phyloP scores from a whole-genome alignment of 148 eudicot species.

The Euryodendron excelsum region DNA sequence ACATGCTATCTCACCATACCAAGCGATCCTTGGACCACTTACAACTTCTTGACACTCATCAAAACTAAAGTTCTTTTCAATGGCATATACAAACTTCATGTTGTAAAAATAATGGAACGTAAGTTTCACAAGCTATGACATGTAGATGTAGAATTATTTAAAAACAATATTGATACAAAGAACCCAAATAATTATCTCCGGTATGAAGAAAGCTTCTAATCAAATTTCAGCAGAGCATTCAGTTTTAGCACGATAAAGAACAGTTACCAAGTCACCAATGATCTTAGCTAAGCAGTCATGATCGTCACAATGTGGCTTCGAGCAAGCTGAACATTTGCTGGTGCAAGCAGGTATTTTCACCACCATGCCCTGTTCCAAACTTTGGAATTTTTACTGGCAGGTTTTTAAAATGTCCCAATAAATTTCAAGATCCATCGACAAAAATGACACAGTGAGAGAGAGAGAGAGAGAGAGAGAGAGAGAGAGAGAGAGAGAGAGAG shows the following conservation, averaged over 20 bases:
- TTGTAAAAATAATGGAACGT: background rate
- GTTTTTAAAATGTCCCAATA: background rate
- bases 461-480: background rate
- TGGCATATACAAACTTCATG: background rate
- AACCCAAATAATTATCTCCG: background rate
- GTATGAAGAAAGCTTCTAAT: background rate
- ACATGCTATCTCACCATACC: background rate
- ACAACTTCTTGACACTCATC: background rate
- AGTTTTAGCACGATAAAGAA: conserved; percentile 11
- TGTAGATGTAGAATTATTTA: background rate
- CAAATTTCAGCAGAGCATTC: background rate
- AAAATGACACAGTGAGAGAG: background rate
- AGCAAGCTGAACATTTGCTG: conserved; percentile 10
- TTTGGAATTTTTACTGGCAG: background rate
- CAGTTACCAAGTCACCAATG: conserved; percentile 50
- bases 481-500: background rate
- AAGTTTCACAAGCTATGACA: background rate
- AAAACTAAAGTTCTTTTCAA: background rate
- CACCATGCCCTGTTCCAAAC: conserved; percentile 25
- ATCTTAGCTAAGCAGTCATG: conserved; percentile 43
- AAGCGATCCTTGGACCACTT: background rate
- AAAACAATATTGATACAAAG: background rate
- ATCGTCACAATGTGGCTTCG: conserved; percentile 23
- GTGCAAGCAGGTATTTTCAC: conserved; percentile 1
- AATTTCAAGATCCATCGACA: conserved; percentile 4